Evolutionary conservation across 2,329 filamentous ascomycete genomes (phyloP).

Genomic region (Clonostachys sp.): DNA sequence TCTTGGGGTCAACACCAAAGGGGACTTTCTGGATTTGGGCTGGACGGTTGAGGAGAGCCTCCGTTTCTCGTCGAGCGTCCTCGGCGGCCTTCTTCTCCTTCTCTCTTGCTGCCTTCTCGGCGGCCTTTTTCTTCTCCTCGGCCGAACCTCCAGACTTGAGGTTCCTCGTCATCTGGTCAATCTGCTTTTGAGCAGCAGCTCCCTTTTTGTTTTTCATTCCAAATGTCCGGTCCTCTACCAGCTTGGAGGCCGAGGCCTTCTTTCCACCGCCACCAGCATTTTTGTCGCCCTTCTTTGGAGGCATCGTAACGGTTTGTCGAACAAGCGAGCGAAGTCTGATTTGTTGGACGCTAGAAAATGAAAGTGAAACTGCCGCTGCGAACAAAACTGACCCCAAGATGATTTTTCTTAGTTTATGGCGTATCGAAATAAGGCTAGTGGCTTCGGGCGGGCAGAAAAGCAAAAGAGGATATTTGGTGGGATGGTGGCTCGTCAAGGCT

Average conservation of each 20-base stretch:
- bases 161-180: constrained; percentile 75
- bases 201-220: constrained; percentile 99
- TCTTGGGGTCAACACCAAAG: constrained; percentile 97
- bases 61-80: constrained; percentile 73
- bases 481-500: too few relatives aligned
- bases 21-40: constrained; percentile 96
- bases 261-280: constrained; percentile 35
- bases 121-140: constrained; percentile 78
- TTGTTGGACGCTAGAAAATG: too few relatives aligned
- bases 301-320: constrained; percentile 46
- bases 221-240: constrained; percentile 92
- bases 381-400: too few relatives aligned
- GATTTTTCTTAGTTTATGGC: too few relatives aligned
- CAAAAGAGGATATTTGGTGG: too few relatives aligned
- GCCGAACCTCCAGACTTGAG: constrained; percentile 71
- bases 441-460: too few relatives aligned
- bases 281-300: constrained; percentile 68
- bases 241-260: constrained; percentile 53
- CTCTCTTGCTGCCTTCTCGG: constrained; percentile 64
- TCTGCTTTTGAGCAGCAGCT: constrained; percentile 81
- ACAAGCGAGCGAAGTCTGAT: too few relatives aligned
- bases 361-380: too few relatives aligned
- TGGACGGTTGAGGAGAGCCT: constrained; percentile 82
- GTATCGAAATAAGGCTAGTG: too few relatives aligned
- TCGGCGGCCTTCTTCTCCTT: constrained; percentile 91